Percentiles rank a stretch among this genome's conserved stretches.
Conservation (phyloP, 768 basidiomycete genomes). For the Xerocomus potaroensis region DNA sequence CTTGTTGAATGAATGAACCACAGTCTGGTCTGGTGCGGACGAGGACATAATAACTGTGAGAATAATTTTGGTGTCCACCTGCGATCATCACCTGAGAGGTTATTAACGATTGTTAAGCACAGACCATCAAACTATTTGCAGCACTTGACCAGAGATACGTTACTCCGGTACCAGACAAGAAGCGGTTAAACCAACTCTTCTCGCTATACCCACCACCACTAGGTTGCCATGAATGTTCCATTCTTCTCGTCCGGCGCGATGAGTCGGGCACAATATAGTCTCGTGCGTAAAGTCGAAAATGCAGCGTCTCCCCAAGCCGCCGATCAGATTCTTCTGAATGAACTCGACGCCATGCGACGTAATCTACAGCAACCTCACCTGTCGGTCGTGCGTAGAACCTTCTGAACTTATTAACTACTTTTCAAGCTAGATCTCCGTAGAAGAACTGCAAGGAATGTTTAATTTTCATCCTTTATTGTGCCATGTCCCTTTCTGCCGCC, state of each 20-base stretch:
- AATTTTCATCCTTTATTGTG: constrained; percentile 67
- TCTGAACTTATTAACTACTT: background rate
- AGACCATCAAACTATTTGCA: background rate
- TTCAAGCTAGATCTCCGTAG: constrained; percentile 34
- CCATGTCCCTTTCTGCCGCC: constrained; percentile 43
- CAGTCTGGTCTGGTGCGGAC: constrained; percentile 22
- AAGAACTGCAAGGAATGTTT: constrained; percentile 62
- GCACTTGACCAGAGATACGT: constrained; percentile 17
- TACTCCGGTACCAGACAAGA: constrained; percentile 4
- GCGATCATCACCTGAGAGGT: no score
- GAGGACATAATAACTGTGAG: constrained; percentile 21
- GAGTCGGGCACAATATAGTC: constrained; percentile 67
- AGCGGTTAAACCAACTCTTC: background rate
- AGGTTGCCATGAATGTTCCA: constrained; percentile 63
- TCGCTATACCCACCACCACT: background rate
- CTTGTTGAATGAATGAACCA: constrained; percentile 77
- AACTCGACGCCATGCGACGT: constrained; percentile 53
- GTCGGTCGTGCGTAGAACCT: constrained; percentile 46
- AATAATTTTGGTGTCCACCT: background rate
- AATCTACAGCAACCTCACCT: constrained; percentile 48
- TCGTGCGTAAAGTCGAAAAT: constrained; percentile 71
- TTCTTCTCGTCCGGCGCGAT: constrained; percentile 76
- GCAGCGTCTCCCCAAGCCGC: constrained; percentile 52
- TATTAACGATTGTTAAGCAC: no score
- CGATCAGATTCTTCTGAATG: constrained; percentile 56